These are phyloP conservation scores for Cyberlindnera xylosilytica DNA, from an alignment of 805 yeast species.

Conservation along the genomic window DNA sequence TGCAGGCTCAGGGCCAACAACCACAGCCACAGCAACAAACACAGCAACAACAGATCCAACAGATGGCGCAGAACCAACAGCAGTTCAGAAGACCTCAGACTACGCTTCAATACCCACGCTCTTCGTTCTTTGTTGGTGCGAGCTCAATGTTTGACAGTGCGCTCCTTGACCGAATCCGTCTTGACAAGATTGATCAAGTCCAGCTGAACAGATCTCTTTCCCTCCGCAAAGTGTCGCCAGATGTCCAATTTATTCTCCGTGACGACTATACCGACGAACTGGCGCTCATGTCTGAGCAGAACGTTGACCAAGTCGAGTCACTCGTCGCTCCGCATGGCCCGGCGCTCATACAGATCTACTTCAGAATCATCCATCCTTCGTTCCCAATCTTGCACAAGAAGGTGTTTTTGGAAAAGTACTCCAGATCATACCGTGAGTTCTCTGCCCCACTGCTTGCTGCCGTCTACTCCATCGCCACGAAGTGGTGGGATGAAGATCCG, in stretches of 20 bases:
- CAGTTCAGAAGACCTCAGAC: slow-evolving; percentile 18
- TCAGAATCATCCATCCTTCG: slow-evolving; percentile 83
- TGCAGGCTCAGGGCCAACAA: slow-evolving; percentile 6
- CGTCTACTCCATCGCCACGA: slow-evolving; percentile 82
- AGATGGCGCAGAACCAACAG: slow-evolving; percentile 8
- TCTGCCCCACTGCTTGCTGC: slow-evolving; percentile 90
- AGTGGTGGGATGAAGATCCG: slow-evolving; percentile 85
- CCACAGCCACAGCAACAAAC: slow-evolving; percentile 8
- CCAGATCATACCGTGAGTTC: slow-evolving; percentile 87
- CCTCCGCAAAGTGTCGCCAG: slow-evolving; percentile 74
- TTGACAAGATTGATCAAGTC: slow-evolving; percentile 77
- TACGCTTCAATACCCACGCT: slow-evolving; percentile 83
- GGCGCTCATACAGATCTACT: slow-evolving; percentile 72
- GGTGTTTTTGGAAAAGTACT: slow-evolving; percentile 86
- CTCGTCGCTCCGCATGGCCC: slow-evolving; percentile 93
- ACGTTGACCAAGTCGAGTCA: slow-evolving; percentile 79
- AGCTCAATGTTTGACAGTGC: slow-evolving; percentile 79
- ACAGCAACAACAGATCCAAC: slow-evolving; percentile 5
- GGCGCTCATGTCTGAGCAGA: slow-evolving; percentile 65
- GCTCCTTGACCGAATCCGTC: slow-evolving; percentile 58
- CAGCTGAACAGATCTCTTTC: slow-evolving; percentile 64
- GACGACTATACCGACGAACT: slow-evolving; percentile 77
- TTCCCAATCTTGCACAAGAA: slow-evolving; percentile 89
- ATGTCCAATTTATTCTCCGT: slow-evolving; percentile 70
- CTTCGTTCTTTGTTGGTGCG: slow-evolving; percentile 85